Evolutionary conservation across 495 filamentous ascomycete genomes (phyloP), one percentile per base, ranked within the genome.

Genomic region (Penicillium parvum): DNA sequence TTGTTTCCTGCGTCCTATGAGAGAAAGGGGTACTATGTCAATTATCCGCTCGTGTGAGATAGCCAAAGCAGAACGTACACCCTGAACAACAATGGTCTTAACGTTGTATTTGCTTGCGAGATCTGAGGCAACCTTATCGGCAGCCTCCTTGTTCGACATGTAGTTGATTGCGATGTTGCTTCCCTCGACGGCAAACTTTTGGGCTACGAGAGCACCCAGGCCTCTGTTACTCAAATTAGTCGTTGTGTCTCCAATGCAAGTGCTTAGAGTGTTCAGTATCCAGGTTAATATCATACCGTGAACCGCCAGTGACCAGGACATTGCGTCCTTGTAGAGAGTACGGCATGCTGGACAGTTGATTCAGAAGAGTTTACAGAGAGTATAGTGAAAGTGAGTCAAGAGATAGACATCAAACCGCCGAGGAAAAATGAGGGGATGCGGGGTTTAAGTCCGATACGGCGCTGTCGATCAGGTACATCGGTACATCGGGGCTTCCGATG

Each of bases 151-250:
- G 54, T 66, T 78, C 16, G 74, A 74, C 43, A 73, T 63, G 52
- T 85, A 88, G 58, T 88, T 88, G 57, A 90, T 80, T 11, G 79
- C 82, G 33, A 88, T 60, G 53, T 86, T 85, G 49, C 66, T 76
- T 20, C 81, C 81, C 49, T 84, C 75, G 6, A 69, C 61, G 5
- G 84, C 85, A 55, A 88, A 88, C 26, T 82, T 83, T 26, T 74
- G 63, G 21, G 68, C 74, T 3, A 85, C 68, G 7, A 78, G 40
- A 32, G 80, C 83, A 15, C 85, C 85, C 3, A 88, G 71, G 9
- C 85, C 84, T 52, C 81, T 83, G 44, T 40, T 29, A 21, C 14
- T 7, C 7, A 7, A 1, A 28, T 50, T 30, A 49, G 43, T 26
- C 37, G 20, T 6, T 30, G 5, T 15, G 28, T 30, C 12, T 30